Conservation (phyloP, 1,139 yeast species). For the Scheffersomyces stambukii region DNA sequence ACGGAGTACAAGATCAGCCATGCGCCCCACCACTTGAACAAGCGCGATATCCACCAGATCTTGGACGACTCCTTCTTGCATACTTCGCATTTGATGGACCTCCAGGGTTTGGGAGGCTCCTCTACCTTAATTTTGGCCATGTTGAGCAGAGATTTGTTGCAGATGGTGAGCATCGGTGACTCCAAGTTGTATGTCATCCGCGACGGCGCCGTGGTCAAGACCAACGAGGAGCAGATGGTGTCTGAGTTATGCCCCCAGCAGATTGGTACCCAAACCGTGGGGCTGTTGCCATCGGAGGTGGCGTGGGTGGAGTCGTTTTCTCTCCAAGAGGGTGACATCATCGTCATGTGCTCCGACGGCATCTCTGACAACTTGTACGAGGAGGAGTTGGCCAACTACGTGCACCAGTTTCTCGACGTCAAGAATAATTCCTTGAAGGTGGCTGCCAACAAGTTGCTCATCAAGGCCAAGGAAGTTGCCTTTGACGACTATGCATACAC, state of each 20-base stretch:
- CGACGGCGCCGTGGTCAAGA: conserved; percentile 40
- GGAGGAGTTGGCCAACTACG: conserved; percentile 38
- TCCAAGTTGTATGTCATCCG: conserved; percentile 48
- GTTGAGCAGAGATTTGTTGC: conserved; percentile 46
- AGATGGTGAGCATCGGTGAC: conserved; percentile 55
- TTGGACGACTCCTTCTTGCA: conserved; percentile 51
- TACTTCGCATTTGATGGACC: conserved; percentile 51
- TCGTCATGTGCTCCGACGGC: conserved; percentile 52
- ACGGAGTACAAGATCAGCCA: conserved; percentile 43
- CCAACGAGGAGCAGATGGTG: conserved; percentile 48
- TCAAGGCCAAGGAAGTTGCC: conserved; percentile 47
- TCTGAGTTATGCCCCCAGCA: conserved; percentile 51
- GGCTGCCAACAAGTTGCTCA: conserved; percentile 36
- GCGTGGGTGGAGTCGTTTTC: conserved; percentile 46
- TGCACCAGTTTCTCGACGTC: conserved; percentile 27
- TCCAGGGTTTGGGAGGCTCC: conserved; percentile 47
- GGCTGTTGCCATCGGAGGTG: conserved; percentile 43
- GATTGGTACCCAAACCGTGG: conserved; percentile 50
- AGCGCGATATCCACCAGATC: conserved; percentile 42
- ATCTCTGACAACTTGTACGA: conserved; percentile 51
- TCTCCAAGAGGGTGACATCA: conserved; percentile 38
- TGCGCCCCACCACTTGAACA: conserved; percentile 39
- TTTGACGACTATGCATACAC: conserved; percentile 53
- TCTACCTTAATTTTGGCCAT: conserved; percentile 51
- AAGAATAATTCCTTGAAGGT: conserved; percentile 30